Percentiles rank a stretch among this genome's conserved stretches.
Conservation (phyloP, 768 basidiomycete species). For the Boletus sensibilis region DNA sequence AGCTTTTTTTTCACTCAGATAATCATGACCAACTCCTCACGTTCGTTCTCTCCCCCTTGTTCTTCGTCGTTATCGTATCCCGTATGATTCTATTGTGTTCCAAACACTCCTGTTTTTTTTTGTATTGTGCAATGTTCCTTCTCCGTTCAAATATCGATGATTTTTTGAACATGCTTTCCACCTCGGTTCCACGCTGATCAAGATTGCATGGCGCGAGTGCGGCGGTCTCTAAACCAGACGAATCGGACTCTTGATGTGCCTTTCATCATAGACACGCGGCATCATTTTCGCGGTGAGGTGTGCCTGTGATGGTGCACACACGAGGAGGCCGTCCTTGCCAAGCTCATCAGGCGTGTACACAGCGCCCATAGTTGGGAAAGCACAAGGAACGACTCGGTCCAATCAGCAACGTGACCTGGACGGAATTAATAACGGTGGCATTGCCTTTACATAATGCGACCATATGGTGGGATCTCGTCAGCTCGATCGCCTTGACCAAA, state of each 20-base stretch:
- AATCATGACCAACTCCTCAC: slow-evolving; percentile 1
- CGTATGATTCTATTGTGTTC: not conserved
- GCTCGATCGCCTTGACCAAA: not conserved
- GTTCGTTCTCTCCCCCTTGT: not conserved
- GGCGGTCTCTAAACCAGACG: not conserved
- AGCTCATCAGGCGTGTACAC: not conserved
- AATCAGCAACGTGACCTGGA: too few relatives aligned
- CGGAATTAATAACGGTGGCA: too few relatives aligned
- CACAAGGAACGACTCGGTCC: not conserved
- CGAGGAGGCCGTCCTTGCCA: too few relatives aligned
- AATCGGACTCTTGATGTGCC: not conserved
- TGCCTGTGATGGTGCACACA: not conserved
- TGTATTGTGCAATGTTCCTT: not conserved
- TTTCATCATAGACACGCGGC: not conserved
- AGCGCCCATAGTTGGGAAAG: not conserved
- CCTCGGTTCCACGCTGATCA: not conserved
- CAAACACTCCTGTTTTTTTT: too few relatives aligned
- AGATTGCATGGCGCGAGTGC: not conserved
- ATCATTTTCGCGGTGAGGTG: too few relatives aligned
- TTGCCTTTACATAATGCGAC: too few relatives aligned
- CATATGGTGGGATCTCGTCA: too few relatives aligned
- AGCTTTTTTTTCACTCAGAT: not conserved
- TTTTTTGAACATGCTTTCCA: not conserved
- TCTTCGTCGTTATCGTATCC: not conserved
- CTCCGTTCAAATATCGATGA: too few relatives aligned